Evolutionary conservation across 2,329 filamentous ascomycete species (phyloP).

Genomic region (Pseudogymnoascus verrucosus): DNA sequence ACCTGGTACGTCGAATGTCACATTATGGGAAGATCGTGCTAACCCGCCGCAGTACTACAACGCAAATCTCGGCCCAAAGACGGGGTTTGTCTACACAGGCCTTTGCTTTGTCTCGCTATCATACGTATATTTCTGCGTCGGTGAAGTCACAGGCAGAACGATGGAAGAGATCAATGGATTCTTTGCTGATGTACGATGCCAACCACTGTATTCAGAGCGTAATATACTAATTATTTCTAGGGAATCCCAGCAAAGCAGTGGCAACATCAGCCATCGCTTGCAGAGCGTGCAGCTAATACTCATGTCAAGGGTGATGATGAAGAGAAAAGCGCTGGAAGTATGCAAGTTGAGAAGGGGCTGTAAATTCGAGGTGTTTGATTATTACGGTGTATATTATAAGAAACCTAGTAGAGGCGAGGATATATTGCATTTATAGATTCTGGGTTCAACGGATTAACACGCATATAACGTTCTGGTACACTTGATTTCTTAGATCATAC

Average conservation of each 20-base stretch:
- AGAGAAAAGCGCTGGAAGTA: neutral
- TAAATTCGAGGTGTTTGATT: neutral
- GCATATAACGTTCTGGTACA: neutral
- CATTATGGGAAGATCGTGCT: neutral
- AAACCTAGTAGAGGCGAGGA: neutral
- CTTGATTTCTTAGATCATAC: neutral
- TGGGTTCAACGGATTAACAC: neutral
- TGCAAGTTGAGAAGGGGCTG: neutral
- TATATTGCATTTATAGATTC: neutral
- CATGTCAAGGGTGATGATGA: neutral
- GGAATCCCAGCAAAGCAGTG: neutral
- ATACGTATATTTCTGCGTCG: slow-evolving; percentile 34
- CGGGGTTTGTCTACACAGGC: slow-evolving; percentile 32
- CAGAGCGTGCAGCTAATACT: neutral
- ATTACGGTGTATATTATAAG: neutral
- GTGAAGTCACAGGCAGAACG: slow-evolving; percentile 31
- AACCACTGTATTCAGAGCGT: neutral
- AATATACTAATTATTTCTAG: neutral
- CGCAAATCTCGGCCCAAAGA: slow-evolving; percentile 31
- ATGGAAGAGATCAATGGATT: slow-evolving; percentile 32
- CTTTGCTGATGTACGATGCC: slow-evolving; percentile 26
- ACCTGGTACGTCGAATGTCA: slow-evolving; percentile 20
- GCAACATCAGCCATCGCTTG: neutral
- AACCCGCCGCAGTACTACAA: slow-evolving; percentile 28
- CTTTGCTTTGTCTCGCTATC: slow-evolving; percentile 27